Conservation (phyloP, 495 filamentous ascomycete genomes). For the Annulohypoxylon maeteangense region DNA sequence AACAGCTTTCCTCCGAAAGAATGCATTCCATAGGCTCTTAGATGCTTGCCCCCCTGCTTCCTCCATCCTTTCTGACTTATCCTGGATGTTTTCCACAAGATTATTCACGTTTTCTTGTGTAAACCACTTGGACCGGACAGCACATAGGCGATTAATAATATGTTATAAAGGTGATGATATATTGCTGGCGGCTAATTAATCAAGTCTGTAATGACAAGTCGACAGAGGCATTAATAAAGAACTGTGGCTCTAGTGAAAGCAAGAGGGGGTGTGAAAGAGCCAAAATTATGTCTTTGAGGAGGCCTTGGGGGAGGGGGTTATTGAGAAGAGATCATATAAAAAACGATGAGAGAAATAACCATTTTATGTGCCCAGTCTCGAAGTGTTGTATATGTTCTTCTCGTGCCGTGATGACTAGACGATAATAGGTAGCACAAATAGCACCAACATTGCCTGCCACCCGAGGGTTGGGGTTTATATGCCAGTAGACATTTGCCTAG, state of each 20-base stretch:
- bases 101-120: not conserved
- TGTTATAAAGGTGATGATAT: too few relatives aligned
- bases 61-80: conserved; percentile 14
- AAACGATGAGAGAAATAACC: too few relatives aligned
- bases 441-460: conserved; percentile 15
- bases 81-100: not conserved
- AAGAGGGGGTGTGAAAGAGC: not conserved
- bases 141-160: too few relatives aligned
- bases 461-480: conserved; percentile 5
- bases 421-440: conserved; percentile 2
- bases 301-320: not conserved
- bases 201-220: not conserved
- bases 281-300: not conserved
- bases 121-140: not conserved
- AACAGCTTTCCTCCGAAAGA: conserved; percentile 29
- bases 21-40: conserved; percentile 12
- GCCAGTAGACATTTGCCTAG: conserved; percentile 14
- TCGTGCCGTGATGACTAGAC: not conserved
- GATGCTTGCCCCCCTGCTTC: not conserved
- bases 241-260: not conserved
- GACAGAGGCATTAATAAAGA: not conserved
- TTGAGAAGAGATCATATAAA: not conserved
- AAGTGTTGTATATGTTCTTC: not conserved
- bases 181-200: not conserved
- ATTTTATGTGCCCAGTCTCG: not conserved